Evolutionary conservation across 805 yeast genomes (phyloP).

Genomic region (Lipomyces anomalus): DNA sequence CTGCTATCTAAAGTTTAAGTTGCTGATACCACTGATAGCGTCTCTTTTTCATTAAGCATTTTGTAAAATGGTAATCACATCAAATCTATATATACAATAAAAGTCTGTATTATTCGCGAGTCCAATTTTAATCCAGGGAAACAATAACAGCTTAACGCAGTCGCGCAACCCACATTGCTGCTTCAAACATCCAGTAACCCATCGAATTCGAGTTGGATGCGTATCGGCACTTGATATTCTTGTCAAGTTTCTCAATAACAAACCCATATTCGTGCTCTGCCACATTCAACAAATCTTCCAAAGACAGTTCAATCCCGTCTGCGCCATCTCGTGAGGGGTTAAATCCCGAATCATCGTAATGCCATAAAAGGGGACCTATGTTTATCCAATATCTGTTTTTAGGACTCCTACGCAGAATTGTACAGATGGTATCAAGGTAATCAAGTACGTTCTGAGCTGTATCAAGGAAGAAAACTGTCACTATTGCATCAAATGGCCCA

Average conservation of each 20-base stretch:
- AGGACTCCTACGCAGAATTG: conserved; percentile 38
- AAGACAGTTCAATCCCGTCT: conserved; percentile 49
- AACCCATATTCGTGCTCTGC: conserved; percentile 55
- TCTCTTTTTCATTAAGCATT: too few species aligned
- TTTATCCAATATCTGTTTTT: conserved; percentile 69
- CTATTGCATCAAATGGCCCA: conserved; percentile 36
- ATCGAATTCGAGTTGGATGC: conserved; percentile 45
- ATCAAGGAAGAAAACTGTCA: conserved; percentile 70
- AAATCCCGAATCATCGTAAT: conserved; percentile 40
- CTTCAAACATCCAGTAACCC: conserved; percentile 49
- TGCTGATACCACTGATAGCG: too few species aligned
- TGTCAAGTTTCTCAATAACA: conserved; percentile 33
- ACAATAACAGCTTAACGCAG: too few species aligned
- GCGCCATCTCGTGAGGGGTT: conserved; percentile 47
- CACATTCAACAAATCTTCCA: conserved; percentile 56
- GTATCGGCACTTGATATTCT: conserved; percentile 43
- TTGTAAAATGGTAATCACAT: too few species aligned
- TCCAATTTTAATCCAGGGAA: too few species aligned
- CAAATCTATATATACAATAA: too few species aligned
- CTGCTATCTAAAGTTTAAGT: too few species aligned
- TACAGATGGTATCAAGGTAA: conserved; percentile 61
- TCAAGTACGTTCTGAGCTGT: conserved; percentile 84
- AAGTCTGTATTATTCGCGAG: too few species aligned
- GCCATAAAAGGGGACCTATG: conserved; percentile 88
- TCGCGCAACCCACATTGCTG: conserved; percentile 57